Evolutionary conservation across 176 grass and related monocot genomes (phyloP).

Genomic region (Aegilops umbellulata): DNA sequence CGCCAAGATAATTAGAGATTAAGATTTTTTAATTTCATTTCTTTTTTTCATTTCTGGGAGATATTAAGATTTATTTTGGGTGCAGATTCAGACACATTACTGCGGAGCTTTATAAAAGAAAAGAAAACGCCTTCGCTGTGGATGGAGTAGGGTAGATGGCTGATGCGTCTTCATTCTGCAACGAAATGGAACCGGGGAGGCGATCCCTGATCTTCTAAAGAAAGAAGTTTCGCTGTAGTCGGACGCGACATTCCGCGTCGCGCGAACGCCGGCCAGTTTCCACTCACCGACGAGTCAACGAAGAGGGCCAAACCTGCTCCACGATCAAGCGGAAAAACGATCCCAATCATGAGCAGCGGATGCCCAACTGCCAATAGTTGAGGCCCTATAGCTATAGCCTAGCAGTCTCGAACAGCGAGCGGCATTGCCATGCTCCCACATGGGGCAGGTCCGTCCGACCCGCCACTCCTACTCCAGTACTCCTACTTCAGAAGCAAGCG

Average conservation of each 20-base stretch:
- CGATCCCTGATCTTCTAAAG: background rate
- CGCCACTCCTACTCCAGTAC: background rate
- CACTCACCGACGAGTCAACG: background rate
- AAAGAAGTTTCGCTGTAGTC: background rate
- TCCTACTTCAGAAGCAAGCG: background rate
- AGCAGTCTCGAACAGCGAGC: background rate
- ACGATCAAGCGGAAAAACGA: background rate
- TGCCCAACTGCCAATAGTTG: background rate
- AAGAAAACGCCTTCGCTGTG: too few species aligned
- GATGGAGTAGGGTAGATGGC: too few species aligned
- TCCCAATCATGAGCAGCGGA: constrained; percentile 1
- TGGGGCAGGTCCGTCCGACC: constrained; percentile 14
- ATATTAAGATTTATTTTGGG: too few species aligned
- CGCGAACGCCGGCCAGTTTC: background rate
- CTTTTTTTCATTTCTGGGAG: background rate
- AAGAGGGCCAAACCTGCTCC: background rate
- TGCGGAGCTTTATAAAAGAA: too few species aligned
- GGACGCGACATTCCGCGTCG: background rate
- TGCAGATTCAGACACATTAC: too few species aligned
- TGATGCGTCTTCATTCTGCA: too few species aligned
- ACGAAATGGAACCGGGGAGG: background rate
- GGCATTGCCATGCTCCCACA: constrained; percentile 15
- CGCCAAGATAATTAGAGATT: background rate
- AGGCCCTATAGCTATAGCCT: too few species aligned
- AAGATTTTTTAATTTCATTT: background rate